Evolutionary conservation across 2,329 filamentous ascomycete genomes (phyloP), one percentile per base, ranked within the genome.

Genomic region (Fusarium virguliforme): DNA sequence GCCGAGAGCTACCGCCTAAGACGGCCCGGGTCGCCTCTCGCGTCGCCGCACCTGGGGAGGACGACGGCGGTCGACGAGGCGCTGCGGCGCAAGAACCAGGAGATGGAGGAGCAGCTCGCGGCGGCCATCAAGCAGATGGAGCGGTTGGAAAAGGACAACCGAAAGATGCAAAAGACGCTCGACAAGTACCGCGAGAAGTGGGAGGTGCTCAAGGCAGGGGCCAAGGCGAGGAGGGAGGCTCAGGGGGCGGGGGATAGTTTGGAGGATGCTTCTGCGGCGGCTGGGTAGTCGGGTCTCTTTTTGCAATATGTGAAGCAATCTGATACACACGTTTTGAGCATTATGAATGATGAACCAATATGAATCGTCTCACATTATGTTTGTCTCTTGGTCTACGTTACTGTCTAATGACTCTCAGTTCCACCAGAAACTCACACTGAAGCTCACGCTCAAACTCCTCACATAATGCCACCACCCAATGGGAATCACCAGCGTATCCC

Each of bases 391-490:
- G 10, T 9, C 32, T 12, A 18, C 37, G 13, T 18, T 38, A 9
- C 15, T 37, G 1, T 32, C 22, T 12, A 9, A 43, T 26, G 24
- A 22, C 24, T 46, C 15, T 46, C 5, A 88, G 71, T 93, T 92
- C 92, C 94, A 99, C 96, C 96, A 99, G 78, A 98, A 98, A 78
- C 94, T 98, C 12, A 98, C 94, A 73, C 95, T 98, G 77, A 97
- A 95, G 77, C 95, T 97, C 22, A 93, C 89, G 62, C 90, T 94
- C 76, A 98, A 79, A 55, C 94, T 94, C 65, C 93, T 87, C 4
- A 98, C 93, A 80, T 98, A 98, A 84, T 99, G 96, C 96, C 96
- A 99, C 95, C 96, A 99, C 1, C 95, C 96, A 6, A 94, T 87
- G 0, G 96, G 96, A 59, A 99, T 93, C 78, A 97, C 96, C 59